Base-by-base conservation (phyloP, 768 basidiomycete genomes). In the Panellus pusillus region DNA sequence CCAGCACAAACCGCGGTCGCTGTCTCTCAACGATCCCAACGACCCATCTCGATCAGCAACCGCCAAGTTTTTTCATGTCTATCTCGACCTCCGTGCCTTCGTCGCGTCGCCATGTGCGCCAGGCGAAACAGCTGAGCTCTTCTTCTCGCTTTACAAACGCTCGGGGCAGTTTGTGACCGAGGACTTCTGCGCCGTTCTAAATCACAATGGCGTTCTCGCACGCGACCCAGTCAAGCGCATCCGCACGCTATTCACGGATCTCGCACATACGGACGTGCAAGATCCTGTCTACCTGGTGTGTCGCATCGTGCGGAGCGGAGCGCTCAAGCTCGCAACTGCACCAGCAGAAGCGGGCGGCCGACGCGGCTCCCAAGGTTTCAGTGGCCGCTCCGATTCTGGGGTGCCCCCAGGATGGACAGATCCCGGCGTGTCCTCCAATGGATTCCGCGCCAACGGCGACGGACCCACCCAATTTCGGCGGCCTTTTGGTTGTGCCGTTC, bases 401-500 rank as follows among this genome's bases (percentile, higher is more conserved):
- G 36, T 14, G 3, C 31, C 53, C 12, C 18, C 39, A 9, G 61
- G 50, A 2, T 52, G 38, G 52, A 47, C 41, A 13, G 54, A 55
- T 43, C 18, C 47, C n/a, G 50, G 18, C 19, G 40, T 40, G 31
- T 49, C 35, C 24, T 63, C 64, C 6, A 24, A 54, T 17, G 54
- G 64, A 40, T 62, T 65, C 36, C 69, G 70, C 48, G 57, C 64
- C 20, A 61, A 66, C 57, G 53, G 43, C 20, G 81, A 82, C 9
- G 52, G 63, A n/a, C 66, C 72, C 8, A 58, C 69, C 20, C 79
- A 81, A 50, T 89, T 88, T 63, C 81, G 96, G 35, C 76, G 96
- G 46, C 96, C 96, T 0, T 93, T 98, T 65, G 96, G 94, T n/a
- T 97, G 93, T 65, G 96, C 96, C 2, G 87, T 97, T 9, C 72